Evolutionary conservation across 257 asterid genomes (phyloP).

Genomic region (Solanum bulbocastanum): DNA sequence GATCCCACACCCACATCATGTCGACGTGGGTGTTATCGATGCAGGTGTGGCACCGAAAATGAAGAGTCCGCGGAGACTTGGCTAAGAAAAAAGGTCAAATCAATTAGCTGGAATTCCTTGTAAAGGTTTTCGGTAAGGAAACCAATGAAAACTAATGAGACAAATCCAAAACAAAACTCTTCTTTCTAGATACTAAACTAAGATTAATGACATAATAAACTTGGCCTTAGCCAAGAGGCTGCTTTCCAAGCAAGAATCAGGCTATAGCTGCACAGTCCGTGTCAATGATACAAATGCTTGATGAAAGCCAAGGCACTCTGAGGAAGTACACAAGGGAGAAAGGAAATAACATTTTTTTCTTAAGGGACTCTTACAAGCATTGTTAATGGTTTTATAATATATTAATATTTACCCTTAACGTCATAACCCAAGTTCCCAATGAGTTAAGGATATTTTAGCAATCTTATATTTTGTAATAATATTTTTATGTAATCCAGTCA

Average conservation of each 20-base stretch:
- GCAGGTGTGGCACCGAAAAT: not conserved
- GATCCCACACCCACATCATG: not conserved
- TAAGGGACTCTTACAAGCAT: not conserved
- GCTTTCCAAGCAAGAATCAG: not conserved
- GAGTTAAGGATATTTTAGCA: not conserved
- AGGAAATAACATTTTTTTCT: not conserved
- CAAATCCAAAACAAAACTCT: not conserved
- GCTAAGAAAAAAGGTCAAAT: not conserved
- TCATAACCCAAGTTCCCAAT: not conserved
- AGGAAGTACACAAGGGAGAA: not conserved
- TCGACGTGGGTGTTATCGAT: not conserved
- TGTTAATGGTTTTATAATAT: not conserved
- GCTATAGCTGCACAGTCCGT: not conserved
- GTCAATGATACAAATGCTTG: not conserved
- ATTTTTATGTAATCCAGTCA: not conserved
- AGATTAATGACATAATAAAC: not conserved
- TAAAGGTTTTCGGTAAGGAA: not conserved
- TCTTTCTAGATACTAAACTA: not conserved
- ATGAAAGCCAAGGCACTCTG: not conserved
- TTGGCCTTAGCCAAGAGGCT: not conserved
- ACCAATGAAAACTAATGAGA: not conserved
- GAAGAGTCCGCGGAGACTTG: not conserved
- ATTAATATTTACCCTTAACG: not conserved
- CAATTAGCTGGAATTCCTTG: not conserved
- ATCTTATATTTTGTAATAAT: not conserved